Conservation (phyloP, 176 grass and related monocot genomes). For the Pharus latifolius region DNA sequence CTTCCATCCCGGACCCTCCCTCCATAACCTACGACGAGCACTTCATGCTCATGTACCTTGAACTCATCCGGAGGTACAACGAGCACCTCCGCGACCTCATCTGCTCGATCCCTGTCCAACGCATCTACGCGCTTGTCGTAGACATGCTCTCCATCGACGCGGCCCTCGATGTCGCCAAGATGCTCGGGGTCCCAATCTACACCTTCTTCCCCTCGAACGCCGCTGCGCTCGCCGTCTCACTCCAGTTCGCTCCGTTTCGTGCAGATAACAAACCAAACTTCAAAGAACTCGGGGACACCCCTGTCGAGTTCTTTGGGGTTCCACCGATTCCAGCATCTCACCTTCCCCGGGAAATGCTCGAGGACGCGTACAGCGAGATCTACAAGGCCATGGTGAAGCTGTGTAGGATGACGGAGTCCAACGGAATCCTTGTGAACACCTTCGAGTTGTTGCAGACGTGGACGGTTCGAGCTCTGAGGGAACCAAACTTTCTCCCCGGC, state of each 20-base stretch:
- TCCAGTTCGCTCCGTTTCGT: neutral
- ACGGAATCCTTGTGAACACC: slow-evolving; percentile 20
- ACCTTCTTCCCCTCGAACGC: slow-evolving; percentile 14
- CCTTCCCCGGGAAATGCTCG: neutral
- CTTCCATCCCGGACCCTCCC: neutral
- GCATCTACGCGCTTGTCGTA: slow-evolving; percentile 1
- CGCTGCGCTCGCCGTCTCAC: slow-evolving; percentile 8
- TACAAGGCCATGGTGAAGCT: neutral
- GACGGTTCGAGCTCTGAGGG: neutral
- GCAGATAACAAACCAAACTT: neutral
- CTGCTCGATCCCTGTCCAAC: neutral
- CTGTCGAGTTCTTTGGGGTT: neutral
- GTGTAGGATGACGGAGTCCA: neutral
- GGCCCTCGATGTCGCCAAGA: slow-evolving; percentile 13
- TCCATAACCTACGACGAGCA: neutral
- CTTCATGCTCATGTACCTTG: neutral
- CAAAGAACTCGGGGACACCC: neutral
- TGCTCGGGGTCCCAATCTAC: slow-evolving; percentile 18
- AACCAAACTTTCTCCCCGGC: neutral
- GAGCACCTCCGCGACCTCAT: neutral
- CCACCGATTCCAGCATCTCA: neutral
- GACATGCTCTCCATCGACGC: slow-evolving; percentile 17
- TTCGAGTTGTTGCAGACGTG: neutral
- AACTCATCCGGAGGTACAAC: neutral
- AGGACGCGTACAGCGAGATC: neutral